These are phyloP conservation scores for Lipomyces yamadae DNA, from an alignment of 805 yeast species.

Conservation along the genomic window DNA sequence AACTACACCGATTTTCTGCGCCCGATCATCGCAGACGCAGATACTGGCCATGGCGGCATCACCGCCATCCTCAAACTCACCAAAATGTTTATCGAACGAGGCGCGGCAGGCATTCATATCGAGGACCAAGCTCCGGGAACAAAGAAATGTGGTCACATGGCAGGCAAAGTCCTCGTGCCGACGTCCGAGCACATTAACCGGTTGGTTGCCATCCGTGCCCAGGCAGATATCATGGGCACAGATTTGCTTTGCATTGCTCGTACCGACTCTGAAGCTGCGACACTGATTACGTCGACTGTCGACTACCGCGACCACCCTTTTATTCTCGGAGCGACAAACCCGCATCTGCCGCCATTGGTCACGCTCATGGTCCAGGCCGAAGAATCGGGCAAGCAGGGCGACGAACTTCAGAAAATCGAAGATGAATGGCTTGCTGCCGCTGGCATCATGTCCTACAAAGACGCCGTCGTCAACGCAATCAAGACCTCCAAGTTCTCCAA, in stretches of 20 bases:
- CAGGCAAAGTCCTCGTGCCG: slow-evolving; percentile 96
- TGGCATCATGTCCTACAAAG: slow-evolving; percentile 83
- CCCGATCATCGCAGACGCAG: slow-evolving; percentile 97
- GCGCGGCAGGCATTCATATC: slow-evolving; percentile 98
- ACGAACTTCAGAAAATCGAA: slow-evolving; percentile 72
- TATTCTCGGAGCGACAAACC: slow-evolving; percentile 88
- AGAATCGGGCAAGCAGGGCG: slow-evolving; percentile 70
- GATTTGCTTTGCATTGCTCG: slow-evolving; percentile 89
- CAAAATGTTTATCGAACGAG: slow-evolving; percentile 94
- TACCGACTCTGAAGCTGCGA: slow-evolving; percentile 98
- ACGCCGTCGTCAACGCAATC: slow-evolving; percentile 87
- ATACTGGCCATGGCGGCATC: slow-evolving; percentile 98
- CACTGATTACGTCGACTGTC: slow-evolving; percentile 89
- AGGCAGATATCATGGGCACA: slow-evolving; percentile 91
- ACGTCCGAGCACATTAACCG: slow-evolving; percentile 97
- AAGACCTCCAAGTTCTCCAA: slow-evolving; percentile 61
- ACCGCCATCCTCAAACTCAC: slow-evolving; percentile 95
- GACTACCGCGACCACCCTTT: slow-evolving; percentile 95
- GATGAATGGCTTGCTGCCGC: slow-evolving; percentile 81
- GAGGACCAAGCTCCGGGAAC: slow-evolving; percentile 99
- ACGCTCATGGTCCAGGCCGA: slow-evolving; percentile 84
- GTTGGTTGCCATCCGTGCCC: slow-evolving; percentile 88
- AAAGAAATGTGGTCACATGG: slow-evolving; percentile 99
- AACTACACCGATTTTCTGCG: slow-evolving; percentile 85
- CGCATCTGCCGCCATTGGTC: slow-evolving; percentile 72